Base-by-base conservation (phyloP, 345 rosid genomes). In the Murraya koenigii region DNA sequence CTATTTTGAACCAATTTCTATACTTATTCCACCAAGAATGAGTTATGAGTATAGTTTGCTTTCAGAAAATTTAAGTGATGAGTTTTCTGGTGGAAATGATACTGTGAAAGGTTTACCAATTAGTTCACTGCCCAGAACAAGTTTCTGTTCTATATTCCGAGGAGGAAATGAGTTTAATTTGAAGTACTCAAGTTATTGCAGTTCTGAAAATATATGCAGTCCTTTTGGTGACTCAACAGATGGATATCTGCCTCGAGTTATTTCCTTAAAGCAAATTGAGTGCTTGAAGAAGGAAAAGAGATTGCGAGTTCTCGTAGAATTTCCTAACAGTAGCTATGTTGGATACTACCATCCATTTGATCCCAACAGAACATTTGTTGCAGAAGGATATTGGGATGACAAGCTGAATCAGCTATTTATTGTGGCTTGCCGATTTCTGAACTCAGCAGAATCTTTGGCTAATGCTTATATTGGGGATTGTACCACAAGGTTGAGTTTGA, bases 341-440 rank as follows among this genome's bases (percentile, higher is more conserved):
- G 41, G 56, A 6, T 30, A 33, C 23, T n/a, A 70, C 58, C 68
- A 68, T 25, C 64, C 59, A 52, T 82, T 82, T 26, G 54, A 78
- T 76, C 80, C 74, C 38, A 75, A 8, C 65, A 67, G 36, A 59
- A 58, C 80, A 14, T 59, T 90, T 75, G 69, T 90, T 26, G 94
- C 87, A 11, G 91, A 90, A 86, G 94, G 87, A 62, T 8, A 70
- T 33, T 89, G 92, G 91, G 92, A 86, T 56, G 79, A 78, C 6
- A 76, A 71, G 69, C 82, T 58, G 65, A 79, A 87, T 60, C 72
- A 30, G 59, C 82, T 87, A 23, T 72, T 73, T 75, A 54, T 85
- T 32, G 76, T 69, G 28, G 89, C 85, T 20, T 88, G 90, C 63
- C 78, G 81, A 39, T 71, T 87, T 39, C 69, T 72, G 58, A 81